phyloP scores from a whole-genome alignment of 2,329 filamentous ascomycete genomes.

The Fusarium citri region DNA sequence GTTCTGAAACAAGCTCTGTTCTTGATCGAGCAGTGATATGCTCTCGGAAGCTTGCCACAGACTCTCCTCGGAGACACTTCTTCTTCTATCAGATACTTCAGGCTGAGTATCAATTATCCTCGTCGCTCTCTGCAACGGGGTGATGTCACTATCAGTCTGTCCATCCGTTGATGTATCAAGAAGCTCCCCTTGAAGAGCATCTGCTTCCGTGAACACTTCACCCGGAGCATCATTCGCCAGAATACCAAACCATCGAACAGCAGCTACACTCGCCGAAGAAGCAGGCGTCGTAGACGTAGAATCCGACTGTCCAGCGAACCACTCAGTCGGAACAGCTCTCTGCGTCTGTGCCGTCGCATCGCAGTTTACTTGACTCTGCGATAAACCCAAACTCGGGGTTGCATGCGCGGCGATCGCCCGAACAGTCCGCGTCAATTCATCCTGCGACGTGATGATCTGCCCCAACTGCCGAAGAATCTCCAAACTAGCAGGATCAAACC shows the following conservation, averaged over 20 bases:
- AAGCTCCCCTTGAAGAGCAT: conserved; percentile 11
- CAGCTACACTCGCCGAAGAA: conserved; percentile 40
- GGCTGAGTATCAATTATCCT: conserved; percentile 38
- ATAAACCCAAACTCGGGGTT: fast-evolving
- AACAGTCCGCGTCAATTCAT: conserved; percentile 32
- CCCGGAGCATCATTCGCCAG: conserved; percentile 33
- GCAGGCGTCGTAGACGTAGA: conserved; percentile 40
- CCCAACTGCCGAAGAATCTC: conserved; percentile 48
- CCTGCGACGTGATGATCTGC: conserved; percentile 38
- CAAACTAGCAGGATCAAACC: conserved; percentile 52
- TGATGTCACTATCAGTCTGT: conserved; percentile 16
- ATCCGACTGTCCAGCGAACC: conserved; percentile 18
- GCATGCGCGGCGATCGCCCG: conserved; percentile 20
- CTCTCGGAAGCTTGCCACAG: conserved; percentile 41
- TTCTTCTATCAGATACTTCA: background rate
- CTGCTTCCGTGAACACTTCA: background rate
- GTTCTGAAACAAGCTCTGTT: conserved; percentile 41
- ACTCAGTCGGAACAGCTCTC: conserved; percentile 5
- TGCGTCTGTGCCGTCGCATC: conserved; percentile 1
- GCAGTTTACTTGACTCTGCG: conserved; percentile 1
- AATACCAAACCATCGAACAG: conserved; percentile 44
- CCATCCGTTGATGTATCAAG: conserved; percentile 10
- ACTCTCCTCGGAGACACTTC: conserved; percentile 13
- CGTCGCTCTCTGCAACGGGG: conserved; percentile 32
- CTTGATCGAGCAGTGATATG: conserved; percentile 36